Evolutionary conservation across 805 yeast species (phyloP).

Genomic region (Lipomyces lipofer): DNA sequence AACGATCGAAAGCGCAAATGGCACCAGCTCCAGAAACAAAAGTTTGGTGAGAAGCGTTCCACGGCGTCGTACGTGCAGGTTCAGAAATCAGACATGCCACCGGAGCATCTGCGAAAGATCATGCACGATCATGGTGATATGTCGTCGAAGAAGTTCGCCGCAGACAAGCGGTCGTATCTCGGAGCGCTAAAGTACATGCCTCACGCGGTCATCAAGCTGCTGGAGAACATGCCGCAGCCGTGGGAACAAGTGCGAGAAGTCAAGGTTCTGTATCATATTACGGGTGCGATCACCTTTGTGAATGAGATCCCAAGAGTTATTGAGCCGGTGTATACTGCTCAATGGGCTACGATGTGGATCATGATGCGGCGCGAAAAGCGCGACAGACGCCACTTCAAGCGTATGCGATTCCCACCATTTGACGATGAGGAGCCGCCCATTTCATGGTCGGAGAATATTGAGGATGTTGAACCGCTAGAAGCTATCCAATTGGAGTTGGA

Average conservation of each 20-base stretch:
- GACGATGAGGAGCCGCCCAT: constrained; percentile 97
- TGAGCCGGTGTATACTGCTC: constrained; percentile 88
- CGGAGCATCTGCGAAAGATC: constrained; percentile 85
- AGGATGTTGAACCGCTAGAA: constrained; percentile 70
- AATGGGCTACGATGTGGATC: constrained; percentile 93
- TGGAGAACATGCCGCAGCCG: constrained; percentile 98
- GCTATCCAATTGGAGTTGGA: constrained; percentile 68
- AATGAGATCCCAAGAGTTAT: constrained; percentile 89
- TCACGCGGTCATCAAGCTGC: constrained; percentile 82
- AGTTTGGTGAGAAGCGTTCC: constrained; percentile 48
- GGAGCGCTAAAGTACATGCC: constrained; percentile 96
- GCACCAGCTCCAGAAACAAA: constrained; percentile 61
- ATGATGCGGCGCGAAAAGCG: constrained; percentile 93
- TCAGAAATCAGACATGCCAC: constrained; percentile 81
- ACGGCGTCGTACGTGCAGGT: constrained; percentile 55
- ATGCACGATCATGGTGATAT: constrained; percentile 82
- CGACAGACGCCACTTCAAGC: constrained; percentile 82
- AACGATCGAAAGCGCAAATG: constrained; percentile 55
- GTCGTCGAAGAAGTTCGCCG: constrained; percentile 72
- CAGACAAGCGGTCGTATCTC: constrained; percentile 81
- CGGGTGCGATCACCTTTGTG: constrained; percentile 95
- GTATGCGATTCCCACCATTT: constrained; percentile 93
- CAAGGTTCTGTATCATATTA: constrained; percentile 79
- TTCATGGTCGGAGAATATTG: constrained; percentile 76
- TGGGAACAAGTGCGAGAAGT: constrained; percentile 92